Percentiles rank a stretch among this genome's conserved stretches.
Conservation (phyloP, 139 green algal species). For the Auxenochlorella pyrenoidosa region DNA sequence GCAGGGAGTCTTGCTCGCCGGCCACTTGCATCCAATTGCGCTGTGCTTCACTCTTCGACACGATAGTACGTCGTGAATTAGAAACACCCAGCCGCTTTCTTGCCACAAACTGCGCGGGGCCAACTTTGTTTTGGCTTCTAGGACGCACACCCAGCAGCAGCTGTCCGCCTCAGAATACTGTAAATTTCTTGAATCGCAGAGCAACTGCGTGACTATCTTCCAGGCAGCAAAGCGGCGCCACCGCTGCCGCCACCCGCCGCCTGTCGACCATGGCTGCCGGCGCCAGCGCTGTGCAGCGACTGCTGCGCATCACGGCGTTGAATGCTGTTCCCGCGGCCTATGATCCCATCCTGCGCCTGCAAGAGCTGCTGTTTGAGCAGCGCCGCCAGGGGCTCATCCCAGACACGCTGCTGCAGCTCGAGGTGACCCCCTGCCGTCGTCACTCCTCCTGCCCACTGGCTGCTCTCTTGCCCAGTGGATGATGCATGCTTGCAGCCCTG, state of each 20-base stretch:
- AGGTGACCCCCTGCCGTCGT: conserved; percentile 49
- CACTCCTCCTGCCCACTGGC: background rate
- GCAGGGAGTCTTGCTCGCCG: background rate
- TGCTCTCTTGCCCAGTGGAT: too few relatives aligned
- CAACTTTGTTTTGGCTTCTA: background rate
- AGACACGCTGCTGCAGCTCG: conserved; percentile 70
- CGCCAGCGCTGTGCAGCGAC: background rate
- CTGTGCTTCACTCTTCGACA: too few relatives aligned
- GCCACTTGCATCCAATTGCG: too few relatives aligned
- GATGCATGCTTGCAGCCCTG: too few relatives aligned
- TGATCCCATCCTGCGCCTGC: conserved; percentile 41
- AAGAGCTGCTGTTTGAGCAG: conserved; percentile 50
- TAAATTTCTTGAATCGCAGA: background rate
- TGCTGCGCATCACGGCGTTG: conserved; percentile 31
- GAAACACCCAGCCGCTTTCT: too few relatives aligned
- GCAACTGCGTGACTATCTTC: background rate
- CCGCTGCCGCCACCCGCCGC: background rate
- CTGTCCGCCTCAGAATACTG: background rate
- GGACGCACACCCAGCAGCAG: too few relatives aligned
- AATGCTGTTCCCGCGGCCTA: conserved; percentile 39
- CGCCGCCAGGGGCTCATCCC: conserved; percentile 31
- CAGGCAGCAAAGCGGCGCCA: background rate
- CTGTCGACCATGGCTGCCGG: background rate
- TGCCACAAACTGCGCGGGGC: too few relatives aligned
- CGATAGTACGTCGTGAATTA: too few relatives aligned